phyloP scores from a whole-genome alignment of 768 basidiomycete genomes.

The Calocybe cyanea region DNA sequence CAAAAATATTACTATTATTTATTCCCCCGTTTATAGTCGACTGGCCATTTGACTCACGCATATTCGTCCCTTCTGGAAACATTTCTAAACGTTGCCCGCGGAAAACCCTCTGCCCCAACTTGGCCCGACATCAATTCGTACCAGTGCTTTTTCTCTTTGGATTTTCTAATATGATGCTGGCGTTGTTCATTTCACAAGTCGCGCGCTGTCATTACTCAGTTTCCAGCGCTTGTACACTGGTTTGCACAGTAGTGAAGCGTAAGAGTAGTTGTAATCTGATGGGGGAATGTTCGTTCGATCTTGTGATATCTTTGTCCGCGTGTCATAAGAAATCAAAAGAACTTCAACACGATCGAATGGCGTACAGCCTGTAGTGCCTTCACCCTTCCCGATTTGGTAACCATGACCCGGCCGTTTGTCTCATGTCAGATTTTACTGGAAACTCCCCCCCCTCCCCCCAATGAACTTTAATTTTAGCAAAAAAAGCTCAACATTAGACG shows the following conservation, averaged over 20 bases:
- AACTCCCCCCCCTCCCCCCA: background rate
- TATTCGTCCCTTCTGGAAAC: too few relatives aligned
- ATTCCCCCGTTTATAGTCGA: too few relatives aligned
- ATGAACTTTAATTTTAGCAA: too few relatives aligned
- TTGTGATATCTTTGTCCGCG: conserved; percentile 21
- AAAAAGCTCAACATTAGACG: too few relatives aligned
- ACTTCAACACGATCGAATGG: conserved; percentile 16
- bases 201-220: background rate
- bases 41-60: background rate
- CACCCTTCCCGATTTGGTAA: conserved; percentile 29
- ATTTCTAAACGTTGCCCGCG: too few relatives aligned
- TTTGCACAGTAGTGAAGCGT: background rate
- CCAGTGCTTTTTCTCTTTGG: too few relatives aligned
- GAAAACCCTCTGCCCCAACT: background rate
- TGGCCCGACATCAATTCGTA: too few relatives aligned
- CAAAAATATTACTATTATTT: conserved; percentile 49
- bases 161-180: background rate
- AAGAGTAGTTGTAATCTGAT: background rate
- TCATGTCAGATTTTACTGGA: conserved; percentile 9
- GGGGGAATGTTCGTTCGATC: conserved; percentile 4
- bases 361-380: conserved; percentile 23
- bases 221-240: background rate
- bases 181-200: background rate
- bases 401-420: conserved; percentile 29
- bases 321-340: conserved; percentile 12